A percentile compares a stretch with the other conserved stretches of the same genome.
phyloP scores from a whole-genome alignment of 2,329 filamentous ascomycete species.

The Hypoxylon sp. region DNA sequence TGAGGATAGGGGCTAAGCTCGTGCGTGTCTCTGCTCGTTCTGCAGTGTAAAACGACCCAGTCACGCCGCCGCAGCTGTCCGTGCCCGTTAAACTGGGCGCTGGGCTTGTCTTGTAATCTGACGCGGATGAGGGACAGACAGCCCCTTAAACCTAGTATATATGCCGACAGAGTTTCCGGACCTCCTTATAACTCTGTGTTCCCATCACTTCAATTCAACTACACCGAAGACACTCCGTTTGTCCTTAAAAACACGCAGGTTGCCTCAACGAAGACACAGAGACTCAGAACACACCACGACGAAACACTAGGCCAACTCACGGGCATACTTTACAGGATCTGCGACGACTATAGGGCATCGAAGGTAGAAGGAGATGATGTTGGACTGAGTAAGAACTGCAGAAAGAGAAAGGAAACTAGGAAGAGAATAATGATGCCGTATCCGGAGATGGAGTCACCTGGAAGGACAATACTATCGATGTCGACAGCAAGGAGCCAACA shows the following conservation, averaged over 20 bases:
- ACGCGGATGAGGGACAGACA: conserved; percentile 32
- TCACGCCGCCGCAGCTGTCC: conserved; percentile 34
- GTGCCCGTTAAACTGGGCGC: conserved; percentile 24
- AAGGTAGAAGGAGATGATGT: not conserved
- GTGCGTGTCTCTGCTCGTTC: conserved; percentile 23
- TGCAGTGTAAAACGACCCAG: conserved; percentile 25
- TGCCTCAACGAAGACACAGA: too few relatives aligned
- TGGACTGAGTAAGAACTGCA: not conserved
- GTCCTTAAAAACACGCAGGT: too few relatives aligned
- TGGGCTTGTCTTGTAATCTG: conserved; percentile 47
- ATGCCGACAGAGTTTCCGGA: conserved; percentile 3
- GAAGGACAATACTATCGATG: not conserved
- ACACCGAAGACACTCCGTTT: too few relatives aligned
- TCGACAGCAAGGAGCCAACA: not conserved
- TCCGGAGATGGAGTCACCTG: not conserved
- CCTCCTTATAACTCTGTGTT: not conserved
- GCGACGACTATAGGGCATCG: not conserved
- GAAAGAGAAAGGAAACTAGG: not conserved
- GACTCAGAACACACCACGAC: conserved; percentile 1
- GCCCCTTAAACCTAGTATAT: conserved; percentile 12
- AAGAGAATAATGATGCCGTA: conserved; percentile 7
- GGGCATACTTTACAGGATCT: not conserved
- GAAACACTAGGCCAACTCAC: conserved; percentile 17
- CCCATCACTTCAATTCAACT: not conserved
- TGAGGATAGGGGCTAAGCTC: conserved; percentile 23